Conservation (phyloP, 371 early-diverging fungal species). For the Lichtheimia corymbifera region DNA sequence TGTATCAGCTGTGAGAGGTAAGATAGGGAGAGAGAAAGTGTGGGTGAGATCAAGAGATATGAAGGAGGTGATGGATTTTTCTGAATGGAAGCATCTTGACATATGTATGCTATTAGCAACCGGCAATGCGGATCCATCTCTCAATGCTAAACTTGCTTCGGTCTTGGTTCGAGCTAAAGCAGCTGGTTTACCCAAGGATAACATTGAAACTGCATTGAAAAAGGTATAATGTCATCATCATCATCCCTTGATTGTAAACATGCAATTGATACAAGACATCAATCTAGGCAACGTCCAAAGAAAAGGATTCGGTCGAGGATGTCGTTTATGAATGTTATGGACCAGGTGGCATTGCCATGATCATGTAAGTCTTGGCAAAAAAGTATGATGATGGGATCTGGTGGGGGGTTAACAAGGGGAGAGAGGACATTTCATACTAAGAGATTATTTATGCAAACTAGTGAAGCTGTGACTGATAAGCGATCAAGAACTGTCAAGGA, state of each 20-base stretch:
- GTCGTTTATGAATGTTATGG: slow-evolving; percentile 71
- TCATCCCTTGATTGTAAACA: neutral
- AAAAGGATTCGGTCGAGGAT: slow-evolving; percentile 47
- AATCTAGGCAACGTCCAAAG: slow-evolving; percentile 25
- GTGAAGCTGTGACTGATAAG: slow-evolving; percentile 66
- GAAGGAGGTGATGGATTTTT: neutral
- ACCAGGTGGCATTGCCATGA: slow-evolving; percentile 62
- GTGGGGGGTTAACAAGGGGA: too few species aligned
- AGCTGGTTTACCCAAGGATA: slow-evolving; percentile 72
- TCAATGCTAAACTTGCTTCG: slow-evolving; percentile 56
- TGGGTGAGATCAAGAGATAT: neutral
- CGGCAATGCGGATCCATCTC: slow-evolving; percentile 53
- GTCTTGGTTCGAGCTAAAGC: slow-evolving; percentile 64
- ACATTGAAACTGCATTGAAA: slow-evolving; percentile 70
- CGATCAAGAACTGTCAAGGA: slow-evolving; percentile 69
- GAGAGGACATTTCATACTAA: neutral
- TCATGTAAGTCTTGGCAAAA: slow-evolving; percentile 47
- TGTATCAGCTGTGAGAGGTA: slow-evolving; percentile 59
- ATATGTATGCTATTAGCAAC: slow-evolving; percentile 24
- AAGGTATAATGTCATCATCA: slow-evolving; percentile 35
- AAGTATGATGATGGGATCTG: neutral
- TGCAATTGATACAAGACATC: neutral
- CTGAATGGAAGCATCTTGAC: neutral
- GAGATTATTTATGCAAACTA: slow-evolving; percentile 7
- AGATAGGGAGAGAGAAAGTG: neutral